These are phyloP conservation scores for Tephrocybe rancida DNA, from an alignment of 768 basidiomycete species.

Conservation along the genomic window DNA sequence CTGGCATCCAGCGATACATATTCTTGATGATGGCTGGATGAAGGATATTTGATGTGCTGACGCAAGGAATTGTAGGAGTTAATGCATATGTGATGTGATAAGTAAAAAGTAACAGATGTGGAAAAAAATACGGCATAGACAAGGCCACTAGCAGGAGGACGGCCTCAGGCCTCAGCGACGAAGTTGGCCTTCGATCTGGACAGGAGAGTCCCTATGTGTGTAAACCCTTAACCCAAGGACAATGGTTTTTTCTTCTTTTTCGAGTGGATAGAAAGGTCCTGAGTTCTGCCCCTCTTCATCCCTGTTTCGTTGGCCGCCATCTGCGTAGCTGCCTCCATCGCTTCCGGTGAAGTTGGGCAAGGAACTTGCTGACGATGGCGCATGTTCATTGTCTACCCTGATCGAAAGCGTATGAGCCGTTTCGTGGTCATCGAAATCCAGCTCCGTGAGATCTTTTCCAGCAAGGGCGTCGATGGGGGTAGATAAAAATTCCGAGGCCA, in stretches of 20 bases:
- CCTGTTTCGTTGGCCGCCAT: not conserved
- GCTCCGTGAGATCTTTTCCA: slow-evolving; percentile 22
- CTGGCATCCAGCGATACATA: too few relatives aligned
- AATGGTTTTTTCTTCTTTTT: not conserved
- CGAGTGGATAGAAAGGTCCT: not conserved
- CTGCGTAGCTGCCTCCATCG: not conserved
- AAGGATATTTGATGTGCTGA: too few relatives aligned
- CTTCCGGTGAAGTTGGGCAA: too few relatives aligned
- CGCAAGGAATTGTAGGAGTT: too few relatives aligned
- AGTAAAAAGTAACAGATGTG: too few relatives aligned
- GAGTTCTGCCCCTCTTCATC: not conserved
- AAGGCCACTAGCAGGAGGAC: too few relatives aligned
- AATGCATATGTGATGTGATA: too few relatives aligned
- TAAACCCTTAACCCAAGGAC: slow-evolving; percentile 8
- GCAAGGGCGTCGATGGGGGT: slow-evolving; percentile 20
- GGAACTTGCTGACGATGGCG: not conserved
- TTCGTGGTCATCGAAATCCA: slow-evolving; percentile 1
- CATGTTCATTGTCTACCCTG: not conserved
- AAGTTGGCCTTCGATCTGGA: slow-evolving; percentile 4
- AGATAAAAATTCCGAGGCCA: slow-evolving; percentile 12
- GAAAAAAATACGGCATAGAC: too few relatives aligned
- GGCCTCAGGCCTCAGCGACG: too few relatives aligned
- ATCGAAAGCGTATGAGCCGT: too few relatives aligned
- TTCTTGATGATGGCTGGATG: too few relatives aligned
- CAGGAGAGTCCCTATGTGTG: not conserved